Evolutionary conservation across 345 rosid species (phyloP), one percentile per base, ranked within the genome.

Genomic region (Mallotus nudiflorus): DNA sequence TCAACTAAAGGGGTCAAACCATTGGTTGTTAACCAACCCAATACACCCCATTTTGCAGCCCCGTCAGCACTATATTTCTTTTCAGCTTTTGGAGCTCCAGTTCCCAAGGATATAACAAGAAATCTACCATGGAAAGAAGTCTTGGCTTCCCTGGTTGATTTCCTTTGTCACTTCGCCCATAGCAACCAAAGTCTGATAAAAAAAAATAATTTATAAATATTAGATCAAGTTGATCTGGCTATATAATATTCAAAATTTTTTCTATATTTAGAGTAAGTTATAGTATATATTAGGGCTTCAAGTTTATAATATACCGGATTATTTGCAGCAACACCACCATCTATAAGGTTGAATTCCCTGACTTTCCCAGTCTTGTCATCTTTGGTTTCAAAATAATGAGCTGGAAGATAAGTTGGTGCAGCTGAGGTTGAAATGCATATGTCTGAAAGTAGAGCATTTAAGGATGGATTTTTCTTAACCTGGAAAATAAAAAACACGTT

Each of bases 241-340:
- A n/a, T n/a, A n/a, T n/a, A n/a, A n/a, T n/a, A n/a, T n/a, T n/a
- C n/a, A n/a, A n/a, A n/a, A n/a, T n/a, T n/a, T n/a, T n/a, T n/a
- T n/a, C n/a, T n/a, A n/a, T n/a, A n/a, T n/a, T n/a, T n/a, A n/a
- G n/a, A n/a, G n/a, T n/a, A n/a, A n/a, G n/a, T n/a, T n/a, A n/a
- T 42, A 28, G 9, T 42, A 13, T 42, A 42, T 51, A n/a, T n/a
- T n/a, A 51, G 1, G 19, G 6, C 19, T 9, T n/a, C 31, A 19
- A 7, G 12, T 15, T 62, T 7, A 8, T 10, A 59, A 63, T 81
- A 39, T 12, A 91, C 83, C 73, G 87, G 94, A 68, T 89, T 87
- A 68, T 89, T 89, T 28, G 96, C 97, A 4, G 93, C 96, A 20
- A 91, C 83, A 51, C 97, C 96, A 0, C 93, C 96, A 20, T 91